These are phyloP conservation scores for Otatea glauca DNA, from an alignment of 176 grass and related monocot genomes.

Conservation along the genomic window DNA sequence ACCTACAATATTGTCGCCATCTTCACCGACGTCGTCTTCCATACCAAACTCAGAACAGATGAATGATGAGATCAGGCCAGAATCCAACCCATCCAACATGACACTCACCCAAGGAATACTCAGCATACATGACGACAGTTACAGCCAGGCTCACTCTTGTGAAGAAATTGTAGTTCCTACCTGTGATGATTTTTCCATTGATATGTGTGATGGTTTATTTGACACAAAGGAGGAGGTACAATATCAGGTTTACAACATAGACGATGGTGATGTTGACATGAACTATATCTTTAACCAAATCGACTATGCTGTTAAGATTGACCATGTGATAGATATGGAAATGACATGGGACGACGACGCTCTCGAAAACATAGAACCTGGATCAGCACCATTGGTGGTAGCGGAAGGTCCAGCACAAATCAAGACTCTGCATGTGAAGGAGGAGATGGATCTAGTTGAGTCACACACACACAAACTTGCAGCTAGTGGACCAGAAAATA, in stretches of 20 bases:
- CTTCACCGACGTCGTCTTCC: not conserved
- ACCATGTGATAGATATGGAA: slow-evolving; percentile 56
- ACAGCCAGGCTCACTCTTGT: not conserved
- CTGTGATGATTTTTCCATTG: slow-evolving; percentile 50
- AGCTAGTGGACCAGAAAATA: slow-evolving; percentile 18
- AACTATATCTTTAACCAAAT: slow-evolving; percentile 52
- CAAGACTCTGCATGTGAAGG: slow-evolving; percentile 41
- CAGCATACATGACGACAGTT: not conserved
- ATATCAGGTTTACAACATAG: slow-evolving; percentile 33
- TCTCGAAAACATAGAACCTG: slow-evolving; percentile 2
- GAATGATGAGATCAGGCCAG: not conserved
- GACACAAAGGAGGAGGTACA: slow-evolving; percentile 39
- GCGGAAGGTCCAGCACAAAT: not conserved
- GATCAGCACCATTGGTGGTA: not conserved
- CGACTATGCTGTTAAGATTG: slow-evolving; percentile 44
- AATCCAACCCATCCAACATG: slow-evolving; percentile 9
- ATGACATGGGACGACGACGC: slow-evolving; percentile 55
- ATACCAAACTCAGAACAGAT: slow-evolving; percentile 1
- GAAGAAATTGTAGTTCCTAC: slow-evolving; percentile 43
- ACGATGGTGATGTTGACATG: slow-evolving; percentile 38
- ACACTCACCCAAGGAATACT: slow-evolving; percentile 6
- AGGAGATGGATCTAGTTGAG: slow-evolving; percentile 72
- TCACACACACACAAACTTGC: not conserved
- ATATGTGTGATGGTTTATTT: slow-evolving; percentile 56
- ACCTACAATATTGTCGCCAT: not conserved